A percentile compares a stretch with the other conserved stretches of the same genome.
Conservation (phyloP, 2,329 filamentous ascomycete species). For the Fusarium sp. region DNA sequence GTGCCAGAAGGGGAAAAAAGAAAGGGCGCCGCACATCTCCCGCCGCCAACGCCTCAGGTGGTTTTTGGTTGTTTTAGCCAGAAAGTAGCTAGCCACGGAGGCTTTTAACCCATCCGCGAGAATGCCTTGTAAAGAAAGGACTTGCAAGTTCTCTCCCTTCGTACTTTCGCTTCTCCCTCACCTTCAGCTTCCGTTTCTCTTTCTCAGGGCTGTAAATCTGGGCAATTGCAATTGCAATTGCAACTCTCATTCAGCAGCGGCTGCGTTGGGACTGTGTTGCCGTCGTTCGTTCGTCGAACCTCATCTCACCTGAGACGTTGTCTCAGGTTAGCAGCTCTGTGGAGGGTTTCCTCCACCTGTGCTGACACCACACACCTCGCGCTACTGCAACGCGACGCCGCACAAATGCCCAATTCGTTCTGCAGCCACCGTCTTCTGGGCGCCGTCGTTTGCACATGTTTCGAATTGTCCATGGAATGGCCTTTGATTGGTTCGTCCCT, state of each 20-base stretch:
- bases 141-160: background rate
- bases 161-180: slow-evolving; percentile 17
- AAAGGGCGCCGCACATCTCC: slow-evolving; percentile 33
- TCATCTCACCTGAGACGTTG: slow-evolving; percentile 50
- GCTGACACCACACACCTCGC: slow-evolving; percentile 35
- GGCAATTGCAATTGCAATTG: background rate
- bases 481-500: slow-evolving; percentile 21
- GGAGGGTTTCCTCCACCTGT: slow-evolving; percentile 38
- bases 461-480: slow-evolving; percentile 20
- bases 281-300: slow-evolving; percentile 28
- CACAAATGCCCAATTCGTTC: slow-evolving; percentile 27
- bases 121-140: background rate
- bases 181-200: background rate
- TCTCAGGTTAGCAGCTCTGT: slow-evolving; percentile 47
- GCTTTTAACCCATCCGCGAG: background rate
- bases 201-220: background rate
- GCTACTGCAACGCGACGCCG: slow-evolving; percentile 23
- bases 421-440: slow-evolving; percentile 30
- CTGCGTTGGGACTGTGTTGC: background rate
- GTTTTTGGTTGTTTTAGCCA: slow-evolving; percentile 28
- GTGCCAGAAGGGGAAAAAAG: slow-evolving; percentile 26
- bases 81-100: slow-evolving; percentile 18
- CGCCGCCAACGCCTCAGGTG: slow-evolving; percentile 34
- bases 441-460: slow-evolving; percentile 42
- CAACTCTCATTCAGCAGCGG: background rate